A percentile compares a stretch with the other conserved stretches of the same genome.
phyloP scores from a whole-genome alignment of 371 early-diverging fungal genomes.

The Polyrhizophydium stewartii region DNA sequence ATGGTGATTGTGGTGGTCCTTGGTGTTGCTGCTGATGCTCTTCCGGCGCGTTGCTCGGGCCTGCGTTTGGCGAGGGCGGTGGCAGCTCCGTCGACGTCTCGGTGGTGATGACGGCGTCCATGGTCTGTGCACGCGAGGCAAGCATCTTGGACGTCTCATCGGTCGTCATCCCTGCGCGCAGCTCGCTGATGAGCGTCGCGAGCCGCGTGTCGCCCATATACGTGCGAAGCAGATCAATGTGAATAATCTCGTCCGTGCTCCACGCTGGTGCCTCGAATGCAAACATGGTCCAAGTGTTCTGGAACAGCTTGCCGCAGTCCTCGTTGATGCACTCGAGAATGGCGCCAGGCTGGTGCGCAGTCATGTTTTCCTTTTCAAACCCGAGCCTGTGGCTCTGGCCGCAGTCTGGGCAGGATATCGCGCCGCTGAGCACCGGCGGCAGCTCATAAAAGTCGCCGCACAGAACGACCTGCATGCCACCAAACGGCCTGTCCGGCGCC shows the following conservation, averaged over 20 bases:
- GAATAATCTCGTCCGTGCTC: background rate
- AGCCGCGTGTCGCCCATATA: background rate
- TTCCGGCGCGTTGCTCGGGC: no score
- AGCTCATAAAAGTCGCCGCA: slow-evolving; percentile 2
- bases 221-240: background rate
- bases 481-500: slow-evolving; percentile 5
- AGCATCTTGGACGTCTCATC: background rate
- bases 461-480: slow-evolving; percentile 14
- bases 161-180: background rate
- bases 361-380: background rate
- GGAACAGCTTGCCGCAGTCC: background rate
- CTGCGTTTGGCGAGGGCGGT: no score
- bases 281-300: slow-evolving; percentile 8
- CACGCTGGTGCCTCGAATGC: slow-evolving; percentile 7
- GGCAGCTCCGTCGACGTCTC: no score
- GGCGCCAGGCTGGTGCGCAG: slow-evolving; percentile 1
- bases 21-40: no score
- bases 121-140: no score
- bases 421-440: background rate
- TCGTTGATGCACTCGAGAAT: slow-evolving; percentile 3
- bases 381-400: background rate
- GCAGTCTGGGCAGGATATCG: slow-evolving; percentile 3
- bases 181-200: background rate
- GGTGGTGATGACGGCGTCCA: no score
- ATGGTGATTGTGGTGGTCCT: no score